Base-by-base conservation (phyloP, 495 filamentous ascomycete genomes). In the Halenospora varia region DNA sequence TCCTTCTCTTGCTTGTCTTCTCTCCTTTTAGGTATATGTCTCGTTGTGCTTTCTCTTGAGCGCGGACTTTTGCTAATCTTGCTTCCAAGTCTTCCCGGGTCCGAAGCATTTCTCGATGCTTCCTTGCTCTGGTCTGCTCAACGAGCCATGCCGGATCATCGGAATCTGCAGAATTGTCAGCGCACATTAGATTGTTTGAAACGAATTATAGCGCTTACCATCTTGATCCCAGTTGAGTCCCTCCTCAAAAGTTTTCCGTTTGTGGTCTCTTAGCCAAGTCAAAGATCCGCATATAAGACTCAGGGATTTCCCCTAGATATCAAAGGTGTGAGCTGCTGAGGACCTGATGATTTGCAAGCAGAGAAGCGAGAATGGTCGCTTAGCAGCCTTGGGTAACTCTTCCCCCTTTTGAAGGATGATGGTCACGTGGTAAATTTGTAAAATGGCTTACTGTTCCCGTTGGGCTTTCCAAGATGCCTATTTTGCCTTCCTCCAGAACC, bases 391-490 rank as follows among this genome's bases (percentile, higher is more conserved):
- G 25, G 25, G 23, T 10, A 15, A 50, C 10, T 50, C 9, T 11
- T n/a, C 13, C 10, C 48, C 10, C 18, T 56, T 26, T 39, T 25
- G 41, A 53, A 45, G 19, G 17, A 19, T 8, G 22, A 19, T 17
- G 22, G 48, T 64, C 62, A 60, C 54, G 62, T 64, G 62, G 25
- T 48, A 49, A 25, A n/a, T n/a, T 48, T 55, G 53, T 39, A 48
- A 40, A 35, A n/a, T 26, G 6, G 26, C 75, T 48, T 73, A 84
- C 83, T 11, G 82, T 85, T 22, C 82, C 94, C 56, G 94, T 97
- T 45, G 94, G 94, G 54, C 89, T 95, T 69, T 98, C 94, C 48
- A 98, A 87, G 54, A 98, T 91, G 17, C 90, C 94, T 26, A 97
- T 78, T 41, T 97, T 85, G 23, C 89, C 88, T 45, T 84, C 75